Evolutionary conservation across 2,329 filamentous ascomycete genomes (phyloP).

Genomic region (Elsinoe ampelina): DNA sequence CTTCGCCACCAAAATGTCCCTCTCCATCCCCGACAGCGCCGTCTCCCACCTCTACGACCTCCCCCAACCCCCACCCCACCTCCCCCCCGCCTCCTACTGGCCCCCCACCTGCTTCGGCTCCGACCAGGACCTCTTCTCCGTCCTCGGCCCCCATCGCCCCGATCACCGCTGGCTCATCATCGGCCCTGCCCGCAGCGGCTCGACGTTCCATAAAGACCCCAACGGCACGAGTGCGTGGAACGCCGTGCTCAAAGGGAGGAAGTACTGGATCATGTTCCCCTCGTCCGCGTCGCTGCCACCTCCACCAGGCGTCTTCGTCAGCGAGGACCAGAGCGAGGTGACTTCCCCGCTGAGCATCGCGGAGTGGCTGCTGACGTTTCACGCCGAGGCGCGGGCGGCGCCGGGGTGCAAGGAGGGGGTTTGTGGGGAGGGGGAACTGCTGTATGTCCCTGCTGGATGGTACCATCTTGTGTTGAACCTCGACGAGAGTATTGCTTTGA

Average conservation of each 20-base stretch:
- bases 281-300: constrained; percentile 51
- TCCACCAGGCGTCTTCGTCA: constrained; percentile 85
- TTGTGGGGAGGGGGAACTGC: constrained; percentile 71
- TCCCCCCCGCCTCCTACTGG: constrained; percentile 55
- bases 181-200: constrained; percentile 76
- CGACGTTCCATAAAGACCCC: constrained; percentile 84
- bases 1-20: constrained; percentile 77
- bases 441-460: constrained; percentile 92
- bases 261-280: constrained; percentile 99
- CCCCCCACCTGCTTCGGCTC: constrained; percentile 74
- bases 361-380: constrained; percentile 91
- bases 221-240: constrained; percentile 80
- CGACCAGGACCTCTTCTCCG: constrained; percentile 75
- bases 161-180: constrained; percentile 90
- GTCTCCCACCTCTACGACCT: constrained; percentile 14
- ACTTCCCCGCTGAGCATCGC: constrained; percentile 90
- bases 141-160: constrained; percentile 68
- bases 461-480: constrained; percentile 94
- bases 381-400: constrained; percentile 65
- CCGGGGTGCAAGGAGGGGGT: constrained; percentile 78
- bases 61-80: background rate
- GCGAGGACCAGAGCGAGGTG: constrained; percentile 81
- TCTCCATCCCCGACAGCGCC: constrained; percentile 49
- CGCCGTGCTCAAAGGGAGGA: constrained; percentile 76
- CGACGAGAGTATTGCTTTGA: constrained; percentile 74